Conservation (phyloP, 495 filamentous ascomycete species). For the Aspergillus nidulans region DNA sequence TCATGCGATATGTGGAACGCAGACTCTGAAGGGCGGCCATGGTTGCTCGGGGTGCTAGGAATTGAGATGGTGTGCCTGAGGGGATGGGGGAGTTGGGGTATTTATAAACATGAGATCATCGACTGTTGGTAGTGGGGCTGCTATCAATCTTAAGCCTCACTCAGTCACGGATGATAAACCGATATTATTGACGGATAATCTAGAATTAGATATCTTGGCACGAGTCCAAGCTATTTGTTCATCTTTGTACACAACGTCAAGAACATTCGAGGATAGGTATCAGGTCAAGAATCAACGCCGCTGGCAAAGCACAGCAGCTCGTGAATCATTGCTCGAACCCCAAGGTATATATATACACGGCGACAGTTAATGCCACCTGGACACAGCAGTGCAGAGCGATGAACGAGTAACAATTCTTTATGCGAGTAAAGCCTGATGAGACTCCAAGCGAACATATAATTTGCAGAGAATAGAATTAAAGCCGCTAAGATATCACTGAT, state of each 20-base stretch:
- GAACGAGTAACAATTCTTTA: not conserved
- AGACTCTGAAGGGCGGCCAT: slow-evolving; percentile 28
- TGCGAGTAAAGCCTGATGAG: not conserved
- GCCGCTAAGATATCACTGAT: not conserved
- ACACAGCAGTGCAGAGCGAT: not conserved
- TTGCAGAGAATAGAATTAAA: slow-evolving; percentile 1
- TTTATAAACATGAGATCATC: slow-evolving; percentile 6
- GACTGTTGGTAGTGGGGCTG: not conserved
- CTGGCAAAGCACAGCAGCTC: not conserved
- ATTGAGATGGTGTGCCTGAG: not conserved
- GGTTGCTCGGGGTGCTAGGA: slow-evolving; percentile 3
- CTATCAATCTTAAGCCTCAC: not conserved
- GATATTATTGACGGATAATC: slow-evolving; percentile 6
- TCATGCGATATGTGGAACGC: slow-evolving; percentile 44
- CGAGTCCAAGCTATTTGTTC: not conserved
- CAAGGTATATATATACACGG: slow-evolving; percentile 13
- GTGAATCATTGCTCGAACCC: not conserved
- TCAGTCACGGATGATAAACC: not conserved
- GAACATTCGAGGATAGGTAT: not conserved
- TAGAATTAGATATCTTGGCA: not conserved
- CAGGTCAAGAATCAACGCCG: not conserved
- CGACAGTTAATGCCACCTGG: not conserved
- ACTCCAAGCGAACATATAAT: slow-evolving; percentile 12
- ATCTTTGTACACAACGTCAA: not conserved
- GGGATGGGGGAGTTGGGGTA: not conserved